Conservation (phyloP, 306 rosid genomes). For the Pyrus pyrifolia region DNA sequence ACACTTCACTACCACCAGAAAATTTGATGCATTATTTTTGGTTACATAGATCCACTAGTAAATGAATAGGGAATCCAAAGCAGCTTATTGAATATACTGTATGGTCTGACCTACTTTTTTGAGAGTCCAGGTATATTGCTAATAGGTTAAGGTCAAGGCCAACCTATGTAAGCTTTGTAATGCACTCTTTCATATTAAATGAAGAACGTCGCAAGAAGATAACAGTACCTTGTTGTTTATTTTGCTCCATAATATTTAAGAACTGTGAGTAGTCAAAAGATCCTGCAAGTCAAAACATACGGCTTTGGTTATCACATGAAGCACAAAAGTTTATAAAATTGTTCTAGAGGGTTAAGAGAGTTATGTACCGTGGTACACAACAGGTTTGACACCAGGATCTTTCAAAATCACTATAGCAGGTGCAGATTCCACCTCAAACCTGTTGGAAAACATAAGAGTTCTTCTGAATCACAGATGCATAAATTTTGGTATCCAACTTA, state of each 20-base stretch:
- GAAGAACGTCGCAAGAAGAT: not conserved
- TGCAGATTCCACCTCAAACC: conserved; percentile 89
- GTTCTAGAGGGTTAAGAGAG: conserved; percentile 12
- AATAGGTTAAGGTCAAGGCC: not conserved
- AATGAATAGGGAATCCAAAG: not conserved
- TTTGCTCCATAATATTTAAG: conserved; percentile 58
- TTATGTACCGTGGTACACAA: conserved; percentile 66
- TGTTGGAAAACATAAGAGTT: conserved; percentile 22
- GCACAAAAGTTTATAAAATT: conserved; percentile 8
- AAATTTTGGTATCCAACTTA: not conserved
- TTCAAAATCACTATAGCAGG: conserved; percentile 83
- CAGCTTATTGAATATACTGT: not conserved
- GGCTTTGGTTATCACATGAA: conserved; percentile 9
- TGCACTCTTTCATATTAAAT: not conserved
- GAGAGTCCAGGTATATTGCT: not conserved
- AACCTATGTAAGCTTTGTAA: not conserved
- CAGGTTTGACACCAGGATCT: conserved; percentile 87
- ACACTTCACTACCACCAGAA: not conserved
- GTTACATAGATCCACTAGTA: not conserved
- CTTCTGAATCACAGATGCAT: not conserved
- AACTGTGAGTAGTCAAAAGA: conserved; percentile 45
- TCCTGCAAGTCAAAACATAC: conserved; percentile 43
- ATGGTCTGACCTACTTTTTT: not conserved
- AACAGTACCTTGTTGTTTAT: conserved; percentile 67
- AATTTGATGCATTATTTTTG: not conserved